phyloP scores from a whole-genome alignment of 352 stramenopile genomes.

The Paralagenidium karlingii region DNA sequence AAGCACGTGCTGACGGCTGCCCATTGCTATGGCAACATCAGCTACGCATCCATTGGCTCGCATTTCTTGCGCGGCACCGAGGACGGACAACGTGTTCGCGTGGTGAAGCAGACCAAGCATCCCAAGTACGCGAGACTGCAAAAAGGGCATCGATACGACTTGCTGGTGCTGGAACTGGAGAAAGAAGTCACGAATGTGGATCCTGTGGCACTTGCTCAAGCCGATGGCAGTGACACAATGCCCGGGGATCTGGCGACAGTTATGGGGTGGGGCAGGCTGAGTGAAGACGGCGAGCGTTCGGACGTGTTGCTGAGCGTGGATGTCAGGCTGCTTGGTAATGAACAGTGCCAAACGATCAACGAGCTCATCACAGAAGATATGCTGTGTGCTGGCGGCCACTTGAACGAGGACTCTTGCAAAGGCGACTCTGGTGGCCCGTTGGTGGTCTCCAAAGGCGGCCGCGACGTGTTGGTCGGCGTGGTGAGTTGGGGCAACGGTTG shows the following conservation, averaged over 20 bases:
- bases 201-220: conserved; percentile 16
- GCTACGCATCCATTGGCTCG: background rate
- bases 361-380: background rate
- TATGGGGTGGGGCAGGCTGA: conserved; percentile 16
- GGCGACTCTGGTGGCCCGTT: conserved; percentile 18
- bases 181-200: conserved; percentile 7
- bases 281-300: conserved; percentile 1
- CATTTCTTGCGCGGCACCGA: conserved; percentile 1
- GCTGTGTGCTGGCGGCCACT: conserved; percentile 12
- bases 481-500: conserved; percentile 26
- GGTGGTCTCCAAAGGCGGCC: conserved; percentile 7
- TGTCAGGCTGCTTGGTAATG: conserved; percentile 6
- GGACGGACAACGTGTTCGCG: background rate
- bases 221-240: conserved; percentile 33
- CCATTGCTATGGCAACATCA: conserved; percentile 25
- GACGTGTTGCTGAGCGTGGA: conserved; percentile 5
- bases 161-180: conserved; percentile 13
- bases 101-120: conserved; percentile 1
- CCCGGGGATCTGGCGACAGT: conserved; percentile 13
- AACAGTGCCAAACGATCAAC: conserved; percentile 7
- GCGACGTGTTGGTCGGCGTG: conserved; percentile 31
- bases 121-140: conserved; percentile 8
- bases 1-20: conserved; percentile 27
- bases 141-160: no score
- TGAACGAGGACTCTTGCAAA: conserved; percentile 15